These are phyloP conservation scores for Apiospora saccharicola DNA, from an alignment of 2,329 filamentous ascomycete genomes.

Conservation along the genomic window DNA sequence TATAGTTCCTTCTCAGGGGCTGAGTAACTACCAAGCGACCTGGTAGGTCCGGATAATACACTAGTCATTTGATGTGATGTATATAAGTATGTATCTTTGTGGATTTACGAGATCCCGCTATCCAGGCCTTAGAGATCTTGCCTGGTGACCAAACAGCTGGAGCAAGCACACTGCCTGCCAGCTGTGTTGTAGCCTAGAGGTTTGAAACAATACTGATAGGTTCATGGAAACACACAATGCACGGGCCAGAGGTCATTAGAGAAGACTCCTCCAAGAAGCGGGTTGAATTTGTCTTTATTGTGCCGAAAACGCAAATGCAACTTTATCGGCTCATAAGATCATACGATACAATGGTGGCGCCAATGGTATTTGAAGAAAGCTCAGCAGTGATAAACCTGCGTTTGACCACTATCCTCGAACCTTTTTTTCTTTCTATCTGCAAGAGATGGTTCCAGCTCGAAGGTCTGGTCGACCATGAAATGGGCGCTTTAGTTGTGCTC, in stretches of 20 bases:
- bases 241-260: constrained; percentile 7
- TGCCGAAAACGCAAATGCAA: not conserved
- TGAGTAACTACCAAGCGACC: not conserved
- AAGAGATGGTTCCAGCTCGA: not conserved
- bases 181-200: not conserved
- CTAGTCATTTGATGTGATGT: not conserved
- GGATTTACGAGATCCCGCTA: not conserved
- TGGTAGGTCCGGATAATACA: not conserved
- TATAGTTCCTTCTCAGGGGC: not conserved
- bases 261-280: constrained; percentile 7
- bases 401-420: not conserved
- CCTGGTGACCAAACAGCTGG: not conserved
- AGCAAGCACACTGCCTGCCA: not conserved
- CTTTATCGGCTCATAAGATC: constrained; percentile 5
- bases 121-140: not conserved
- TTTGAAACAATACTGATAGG: not conserved
- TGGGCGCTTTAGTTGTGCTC: constrained; percentile 62
- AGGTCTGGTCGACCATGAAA: not conserved
- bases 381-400: not conserved
- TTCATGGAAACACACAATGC: not conserved
- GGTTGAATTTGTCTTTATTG: constrained; percentile 15
- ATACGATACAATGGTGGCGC: not conserved
- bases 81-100: not conserved
- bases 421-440: too few relatives aligned
- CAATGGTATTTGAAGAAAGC: constrained; percentile 3